Base-by-base conservation (phyloP, 2,329 filamentous ascomycete species). In the Cytospora schulzeri region DNA sequence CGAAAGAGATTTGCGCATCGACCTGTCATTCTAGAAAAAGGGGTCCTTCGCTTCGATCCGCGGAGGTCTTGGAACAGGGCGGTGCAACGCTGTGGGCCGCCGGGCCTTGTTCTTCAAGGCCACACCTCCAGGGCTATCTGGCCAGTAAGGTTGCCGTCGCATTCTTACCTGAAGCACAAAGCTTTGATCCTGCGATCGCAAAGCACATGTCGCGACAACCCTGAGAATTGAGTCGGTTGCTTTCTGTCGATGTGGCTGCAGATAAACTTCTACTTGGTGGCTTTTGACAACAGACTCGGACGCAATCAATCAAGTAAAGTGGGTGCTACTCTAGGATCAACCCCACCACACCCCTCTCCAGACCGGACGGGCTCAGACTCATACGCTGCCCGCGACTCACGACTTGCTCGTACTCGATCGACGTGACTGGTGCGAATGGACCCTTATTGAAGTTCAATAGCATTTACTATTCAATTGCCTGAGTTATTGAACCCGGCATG, bases 101-200 rank as follows among this genome's bases (percentile, higher is more conserved):
- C 55, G 62, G 55, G 56, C 55, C 62, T 45, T 24, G 33, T 41
- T 54, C 28, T 50, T 59, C 31, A 11, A 17, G 57, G 61, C 64
- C 64, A 66, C 62, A 60, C 67, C 66, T 54, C 53, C 57, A 35
- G 48, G 22, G 29, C 48, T 55, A 62, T 63, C 65, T 60, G 63
- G 69, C 71, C 71, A 72, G 70, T 73, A 52, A 68, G 64, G 67
- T 66, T 33, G 58, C 68, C 38, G 60, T 70, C 70, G 69, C 70
- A 70, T 64, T 63, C 52, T 57, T 31, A 63, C 59, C 64, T 68
- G 65, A 69, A 70, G 68, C 71, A 68, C 68, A 53, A 56, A 72
- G 69, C 69, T 71, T 70, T 69, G 68, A 66, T 69, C 29, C 29
- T 26, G 17, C 28, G 19, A 17, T 28, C 61, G 35, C 53, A 31